Evolutionary conservation across 495 filamentous ascomycete genomes (phyloP).

Genomic region (Hyphodiscus hymeniophilus): DNA sequence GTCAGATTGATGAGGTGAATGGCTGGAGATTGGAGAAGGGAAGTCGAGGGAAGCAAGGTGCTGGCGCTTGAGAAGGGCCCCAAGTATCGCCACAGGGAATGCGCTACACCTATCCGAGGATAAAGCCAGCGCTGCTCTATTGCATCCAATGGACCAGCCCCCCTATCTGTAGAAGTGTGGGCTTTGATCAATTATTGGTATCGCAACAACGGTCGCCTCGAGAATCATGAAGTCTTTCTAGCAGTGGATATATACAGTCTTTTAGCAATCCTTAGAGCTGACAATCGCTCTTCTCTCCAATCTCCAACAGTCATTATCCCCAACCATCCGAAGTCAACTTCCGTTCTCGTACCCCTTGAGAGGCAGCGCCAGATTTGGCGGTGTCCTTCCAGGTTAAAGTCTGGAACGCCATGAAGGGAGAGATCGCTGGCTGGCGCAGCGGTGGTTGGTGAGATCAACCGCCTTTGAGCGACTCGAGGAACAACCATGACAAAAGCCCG

Average conservation of each 20-base stretch:
- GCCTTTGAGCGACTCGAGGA: conserved; percentile 1
- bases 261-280: too few relatives aligned
- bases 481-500: conserved; percentile 5
- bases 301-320: too few relatives aligned
- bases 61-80: background rate
- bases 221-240: too few relatives aligned
- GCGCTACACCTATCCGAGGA: too few relatives aligned
- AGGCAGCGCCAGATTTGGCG: background rate
- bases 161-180: too few relatives aligned
- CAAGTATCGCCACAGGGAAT: background rate
- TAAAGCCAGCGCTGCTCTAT: too few relatives aligned
- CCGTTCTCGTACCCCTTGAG: background rate
- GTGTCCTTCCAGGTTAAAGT: too few relatives aligned
- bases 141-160: too few relatives aligned
- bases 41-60: background rate
- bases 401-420: background rate
- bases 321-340: background rate
- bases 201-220: too few relatives aligned
- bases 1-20: background rate
- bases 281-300: background rate
- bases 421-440: background rate
- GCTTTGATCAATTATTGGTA: too few relatives aligned
- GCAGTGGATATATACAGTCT: too few relatives aligned
- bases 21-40: background rate
- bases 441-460: conserved; percentile 3